Evolutionary conservation across 2,329 filamentous ascomycete genomes (phyloP), one percentile per base, ranked within the genome.

Genomic region (Fusarium sp.): DNA sequence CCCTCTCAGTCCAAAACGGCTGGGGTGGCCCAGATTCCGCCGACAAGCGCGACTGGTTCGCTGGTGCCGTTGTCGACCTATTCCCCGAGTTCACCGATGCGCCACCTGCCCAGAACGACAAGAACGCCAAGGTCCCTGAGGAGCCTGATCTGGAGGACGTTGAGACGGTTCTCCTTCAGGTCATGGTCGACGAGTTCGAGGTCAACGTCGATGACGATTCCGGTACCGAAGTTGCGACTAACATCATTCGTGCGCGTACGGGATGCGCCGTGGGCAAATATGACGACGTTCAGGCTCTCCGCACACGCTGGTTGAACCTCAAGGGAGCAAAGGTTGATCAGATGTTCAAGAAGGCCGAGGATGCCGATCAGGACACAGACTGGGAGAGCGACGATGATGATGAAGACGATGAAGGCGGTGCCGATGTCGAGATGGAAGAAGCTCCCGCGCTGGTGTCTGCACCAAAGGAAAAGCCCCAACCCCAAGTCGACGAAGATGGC

Each of bases 1-100:
- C 93, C 58, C 91, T 98, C 80, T 95, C 97, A 56, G 94, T 98
- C 52, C 90, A 94, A 81, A 95, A 94, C 82, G 88, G 91, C 84
- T 98, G 95, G 93, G 97, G 96, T 78, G 97, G 96, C 3, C 91
- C 94, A 45, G 91, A 95, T 80, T 93, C 91, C 25, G 83, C 88
- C 70, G 95, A 97, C 84, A 98, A 98, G 86, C 93, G 96, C 79
- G 96, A 98, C 87, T 98, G 95, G 96, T 94, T 99, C 79, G 96
- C 94, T 61, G 95, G 95, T 73, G 94, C 93, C 50, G 88, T 98
- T 63, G 93, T 92, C 68, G 94, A 98, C 30, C 90, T 98, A 72
- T 93, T 98, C 77, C 86, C 87, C 25, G 89, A 95, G 74, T 90
- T 98, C 75, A 84, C 85, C 66, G 82, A 85, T 63, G 74, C 80